Conservation (phyloP, 2,329 filamentous ascomycete genomes). For the Elsinoe perseae region DNA sequence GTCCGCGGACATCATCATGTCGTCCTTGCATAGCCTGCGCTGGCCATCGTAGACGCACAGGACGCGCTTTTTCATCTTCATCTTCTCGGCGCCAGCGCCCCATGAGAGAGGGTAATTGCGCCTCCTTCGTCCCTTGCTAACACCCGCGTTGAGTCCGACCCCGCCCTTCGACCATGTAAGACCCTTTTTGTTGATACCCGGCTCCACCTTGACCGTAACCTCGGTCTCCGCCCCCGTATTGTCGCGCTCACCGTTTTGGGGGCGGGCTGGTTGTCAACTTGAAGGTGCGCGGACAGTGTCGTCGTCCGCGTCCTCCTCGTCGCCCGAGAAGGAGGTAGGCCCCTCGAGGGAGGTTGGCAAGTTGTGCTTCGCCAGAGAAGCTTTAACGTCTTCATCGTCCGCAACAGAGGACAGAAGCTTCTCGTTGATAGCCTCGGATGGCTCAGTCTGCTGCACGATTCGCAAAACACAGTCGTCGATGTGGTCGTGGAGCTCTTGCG, state of each 20-base stretch:
- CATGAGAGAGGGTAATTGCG: constrained; percentile 90
- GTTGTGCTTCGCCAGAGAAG: constrained; percentile 52
- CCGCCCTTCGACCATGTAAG: constrained; percentile 72
- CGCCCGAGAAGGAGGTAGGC: constrained; percentile 42
- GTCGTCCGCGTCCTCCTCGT: constrained; percentile 50
- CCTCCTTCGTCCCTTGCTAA: constrained; percentile 63
- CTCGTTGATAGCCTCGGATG: constrained; percentile 51
- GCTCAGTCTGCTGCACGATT: constrained; percentile 53
- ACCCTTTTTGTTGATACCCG: constrained; percentile 50
- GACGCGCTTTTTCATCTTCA: constrained; percentile 98
- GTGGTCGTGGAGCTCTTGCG: constrained; percentile 97
- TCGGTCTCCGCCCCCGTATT: constrained; percentile 30
- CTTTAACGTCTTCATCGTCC: constrained; percentile 49
- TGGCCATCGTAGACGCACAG: constrained; percentile 85
- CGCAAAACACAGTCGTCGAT: constrained; percentile 64
- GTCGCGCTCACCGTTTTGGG: constrained; percentile 37
- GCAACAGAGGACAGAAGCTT: constrained; percentile 52
- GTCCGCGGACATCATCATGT: constrained; percentile 96
- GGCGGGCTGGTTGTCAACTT: constrained; percentile 43
- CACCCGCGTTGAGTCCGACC: constrained; percentile 49
- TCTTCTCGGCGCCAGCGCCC: constrained; percentile 85
- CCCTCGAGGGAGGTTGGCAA: constrained; percentile 43
- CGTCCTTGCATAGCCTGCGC: constrained; percentile 87
- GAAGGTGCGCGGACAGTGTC: constrained; percentile 35
- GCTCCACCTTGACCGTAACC: constrained; percentile 22